These are phyloP conservation scores for Coemansia sp. DNA, from an alignment of 192 early-diverging fungal genomes.

Conservation along the genomic window DNA sequence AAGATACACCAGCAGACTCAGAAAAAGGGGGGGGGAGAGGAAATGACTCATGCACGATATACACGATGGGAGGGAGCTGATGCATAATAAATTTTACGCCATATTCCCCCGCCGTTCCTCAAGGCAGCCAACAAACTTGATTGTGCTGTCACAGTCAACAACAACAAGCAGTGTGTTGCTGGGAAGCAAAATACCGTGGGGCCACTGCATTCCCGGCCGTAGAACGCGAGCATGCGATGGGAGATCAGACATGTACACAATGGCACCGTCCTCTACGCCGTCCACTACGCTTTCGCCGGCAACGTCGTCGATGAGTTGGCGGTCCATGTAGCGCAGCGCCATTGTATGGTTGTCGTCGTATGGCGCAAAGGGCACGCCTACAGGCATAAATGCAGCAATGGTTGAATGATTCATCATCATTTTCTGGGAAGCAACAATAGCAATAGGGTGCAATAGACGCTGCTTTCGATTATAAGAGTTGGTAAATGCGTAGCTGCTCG, in stretches of 20 bases:
- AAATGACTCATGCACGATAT: neutral
- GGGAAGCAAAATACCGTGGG: conserved; percentile 32
- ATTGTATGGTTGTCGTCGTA: conserved; percentile 28
- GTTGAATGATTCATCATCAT: conserved; percentile 48
- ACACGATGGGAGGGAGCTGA: neutral
- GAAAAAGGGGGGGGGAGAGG: neutral
- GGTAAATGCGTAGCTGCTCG: no score
- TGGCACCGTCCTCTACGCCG: neutral
- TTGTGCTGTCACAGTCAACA: conserved; percentile 33
- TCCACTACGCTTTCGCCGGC: conserved; percentile 38
- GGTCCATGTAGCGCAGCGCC: conserved; percentile 37
- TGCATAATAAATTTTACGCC: neutral
- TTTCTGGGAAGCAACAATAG: neutral
- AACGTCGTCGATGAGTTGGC: conserved; percentile 44
- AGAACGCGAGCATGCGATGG: conserved; percentile 37
- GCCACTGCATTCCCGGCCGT: conserved; percentile 50
- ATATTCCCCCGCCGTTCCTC: conserved; percentile 16
- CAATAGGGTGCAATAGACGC: no score
- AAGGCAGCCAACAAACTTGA: conserved; percentile 34
- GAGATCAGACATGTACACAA: conserved; percentile 42
- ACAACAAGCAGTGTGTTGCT: conserved; percentile 40
- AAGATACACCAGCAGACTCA: neutral
- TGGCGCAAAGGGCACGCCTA: conserved; percentile 44
- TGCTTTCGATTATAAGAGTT: no score
- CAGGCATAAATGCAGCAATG: conserved; percentile 14